phyloP scores from a whole-genome alignment of 345 rosid genomes.

The Sisymbrium irio region DNA sequence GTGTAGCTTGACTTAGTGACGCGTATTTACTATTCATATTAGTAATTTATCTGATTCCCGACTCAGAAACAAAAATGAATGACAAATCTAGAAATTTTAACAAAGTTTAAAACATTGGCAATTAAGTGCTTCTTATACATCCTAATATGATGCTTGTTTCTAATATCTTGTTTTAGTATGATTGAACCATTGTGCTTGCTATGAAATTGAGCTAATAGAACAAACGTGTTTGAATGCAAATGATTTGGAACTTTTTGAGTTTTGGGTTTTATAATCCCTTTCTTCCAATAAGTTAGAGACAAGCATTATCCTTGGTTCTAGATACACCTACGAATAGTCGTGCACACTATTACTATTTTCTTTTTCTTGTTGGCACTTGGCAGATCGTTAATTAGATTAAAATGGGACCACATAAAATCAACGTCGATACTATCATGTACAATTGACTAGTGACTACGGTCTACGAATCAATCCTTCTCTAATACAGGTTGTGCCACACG shows the following conservation, averaged over 20 bases:
- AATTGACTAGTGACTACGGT: no score
- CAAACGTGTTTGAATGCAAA: not conserved
- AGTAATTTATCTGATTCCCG: not conserved
- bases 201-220: not conserved
- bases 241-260: not conserved
- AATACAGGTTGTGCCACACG: not conserved
- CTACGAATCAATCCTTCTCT: not conserved
- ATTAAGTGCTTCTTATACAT: not conserved
- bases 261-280: not conserved
- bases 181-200: not conserved
- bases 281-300: not conserved
- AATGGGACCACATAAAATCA: not conserved
- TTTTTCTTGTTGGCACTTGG: not conserved
- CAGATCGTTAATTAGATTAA: not conserved
- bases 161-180: not conserved
- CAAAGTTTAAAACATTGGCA: not conserved
- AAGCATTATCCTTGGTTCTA: constrained; percentile 1
- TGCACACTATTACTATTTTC: not conserved
- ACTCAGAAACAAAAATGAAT: not conserved
- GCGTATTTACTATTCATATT: not conserved
- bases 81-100: not conserved
- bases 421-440: not conserved
- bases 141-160: not conserved
- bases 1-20: not conserved
- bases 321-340: not conserved